A percentile compares a stretch with the other conserved stretches of the same genome.
Conservation (phyloP, 768 basidiomycete species). For the Pluteus cervinus region DNA sequence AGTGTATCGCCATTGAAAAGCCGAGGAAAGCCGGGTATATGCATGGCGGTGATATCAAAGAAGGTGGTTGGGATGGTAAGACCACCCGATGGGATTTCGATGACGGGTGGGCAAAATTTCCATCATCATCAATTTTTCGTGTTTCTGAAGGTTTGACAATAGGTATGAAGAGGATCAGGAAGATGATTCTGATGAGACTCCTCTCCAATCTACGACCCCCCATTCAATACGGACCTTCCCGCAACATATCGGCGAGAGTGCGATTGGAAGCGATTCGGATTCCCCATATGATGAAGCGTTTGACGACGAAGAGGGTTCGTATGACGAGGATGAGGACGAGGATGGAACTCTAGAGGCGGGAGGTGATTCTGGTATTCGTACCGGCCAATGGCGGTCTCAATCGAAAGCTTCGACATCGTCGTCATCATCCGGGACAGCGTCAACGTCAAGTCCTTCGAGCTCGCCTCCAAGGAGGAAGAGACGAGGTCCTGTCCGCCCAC, state of each 20-base stretch:
- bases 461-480: no score
- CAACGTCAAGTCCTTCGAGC: conserved; percentile 17
- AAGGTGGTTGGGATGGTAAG: conserved; percentile 15
- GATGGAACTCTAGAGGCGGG: conserved; percentile 64
- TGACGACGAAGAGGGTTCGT: conserved; percentile 7
- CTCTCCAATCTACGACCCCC: not conserved
- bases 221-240: not conserved
- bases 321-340: conserved; percentile 30
- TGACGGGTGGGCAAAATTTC: conserved; percentile 45
- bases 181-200: conserved; percentile 44
- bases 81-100: conserved; percentile 43
- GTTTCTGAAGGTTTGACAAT: not conserved
- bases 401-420: conserved; percentile 39
- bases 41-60: conserved; percentile 6
- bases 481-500: no score
- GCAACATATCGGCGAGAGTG: conserved; percentile 18
- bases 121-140: conserved; percentile 2
- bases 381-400: no score
- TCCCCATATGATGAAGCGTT: conserved; percentile 13
- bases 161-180: conserved; percentile 73
- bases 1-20: conserved; percentile 87
- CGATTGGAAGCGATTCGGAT: conserved; percentile 35
- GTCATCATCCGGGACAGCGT: conserved; percentile 29
- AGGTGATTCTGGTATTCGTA: no score
- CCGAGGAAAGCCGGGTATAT: conserved; percentile 38